phyloP scores from a whole-genome alignment of 148 eudicot genomes.

The Nepenthes gracilis region DNA sequence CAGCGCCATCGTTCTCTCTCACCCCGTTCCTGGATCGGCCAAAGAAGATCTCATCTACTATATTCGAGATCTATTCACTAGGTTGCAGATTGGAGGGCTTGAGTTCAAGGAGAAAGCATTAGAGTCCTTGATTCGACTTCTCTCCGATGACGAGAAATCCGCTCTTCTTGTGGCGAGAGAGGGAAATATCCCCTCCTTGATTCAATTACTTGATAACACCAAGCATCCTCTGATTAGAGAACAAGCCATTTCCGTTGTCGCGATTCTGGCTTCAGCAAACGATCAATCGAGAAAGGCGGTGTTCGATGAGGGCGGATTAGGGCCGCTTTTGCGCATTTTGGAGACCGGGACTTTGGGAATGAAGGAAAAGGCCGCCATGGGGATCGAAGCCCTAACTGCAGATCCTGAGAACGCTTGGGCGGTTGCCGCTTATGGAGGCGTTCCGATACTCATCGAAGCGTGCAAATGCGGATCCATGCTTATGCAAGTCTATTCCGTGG shows the following conservation, averaged over 20 bases:
- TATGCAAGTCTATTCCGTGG: slow-evolving; percentile 27
- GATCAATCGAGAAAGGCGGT: slow-evolving; percentile 33
- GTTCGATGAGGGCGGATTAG: slow-evolving; percentile 58
- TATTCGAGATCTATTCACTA: slow-evolving; percentile 41
- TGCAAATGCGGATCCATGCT: slow-evolving; percentile 34
- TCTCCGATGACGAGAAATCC: slow-evolving; percentile 27
- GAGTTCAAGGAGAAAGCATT: slow-evolving; percentile 49
- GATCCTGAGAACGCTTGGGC: slow-evolving; percentile 63
- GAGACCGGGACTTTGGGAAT: slow-evolving; percentile 24
- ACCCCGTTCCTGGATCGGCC: slow-evolving; percentile 18
- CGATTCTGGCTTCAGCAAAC: slow-evolving; percentile 26
- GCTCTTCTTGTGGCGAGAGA: slow-evolving; percentile 25
- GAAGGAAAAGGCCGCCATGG: slow-evolving; percentile 49
- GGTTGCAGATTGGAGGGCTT: slow-evolving; percentile 49
- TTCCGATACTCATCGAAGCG: slow-evolving; percentile 30
- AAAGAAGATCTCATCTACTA: slow-evolving; percentile 40
- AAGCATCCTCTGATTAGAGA: slow-evolving; percentile 19
- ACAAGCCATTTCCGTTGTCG: slow-evolving; percentile 28
- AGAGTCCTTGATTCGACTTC: slow-evolving; percentile 31
- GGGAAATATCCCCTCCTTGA: slow-evolving; percentile 30
- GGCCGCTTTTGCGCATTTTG: slow-evolving; percentile 36
- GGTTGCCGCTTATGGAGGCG: slow-evolving; percentile 52
- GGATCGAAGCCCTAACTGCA: slow-evolving; percentile 40
- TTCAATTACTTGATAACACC: slow-evolving; percentile 30
- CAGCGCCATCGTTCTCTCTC: slow-evolving; percentile 44